Evolutionary conservation across 2,329 filamentous ascomycete species (phyloP).

Genomic region (Arthrobotrys iridis): DNA sequence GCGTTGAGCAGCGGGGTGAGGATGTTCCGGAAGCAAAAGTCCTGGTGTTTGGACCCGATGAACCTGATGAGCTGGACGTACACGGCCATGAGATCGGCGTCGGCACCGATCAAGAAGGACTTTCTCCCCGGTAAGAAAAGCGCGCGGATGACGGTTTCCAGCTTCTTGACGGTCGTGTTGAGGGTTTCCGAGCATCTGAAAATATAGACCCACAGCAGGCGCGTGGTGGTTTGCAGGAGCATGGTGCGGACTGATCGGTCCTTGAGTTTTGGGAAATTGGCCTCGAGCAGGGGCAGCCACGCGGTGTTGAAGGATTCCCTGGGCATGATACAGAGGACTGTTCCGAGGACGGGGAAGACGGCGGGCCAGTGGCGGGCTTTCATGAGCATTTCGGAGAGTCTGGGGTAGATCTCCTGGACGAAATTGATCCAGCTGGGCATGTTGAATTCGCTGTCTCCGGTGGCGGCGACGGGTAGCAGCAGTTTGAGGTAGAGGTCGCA

Average conservation of each 20-base stretch:
- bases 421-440: slow-evolving; percentile 88
- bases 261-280: slow-evolving; percentile 76
- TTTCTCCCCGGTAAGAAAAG: slow-evolving; percentile 83
- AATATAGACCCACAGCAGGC: slow-evolving; percentile 92
- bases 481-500: slow-evolving; percentile 90
- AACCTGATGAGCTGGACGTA: slow-evolving; percentile 93
- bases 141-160: slow-evolving; percentile 88
- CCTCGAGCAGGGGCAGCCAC: slow-evolving; percentile 82
- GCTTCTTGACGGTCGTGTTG: slow-evolving; percentile 75
- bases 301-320: slow-evolving; percentile 83
- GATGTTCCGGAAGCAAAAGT: slow-evolving; percentile 89
- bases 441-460: slow-evolving; percentile 78
- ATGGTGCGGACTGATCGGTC: slow-evolving; percentile 81
- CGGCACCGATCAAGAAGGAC: slow-evolving; percentile 76
- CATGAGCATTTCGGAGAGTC: slow-evolving; percentile 82
- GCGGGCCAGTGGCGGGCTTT: slow-evolving; percentile 93
- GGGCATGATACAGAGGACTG: slow-evolving; percentile 86
- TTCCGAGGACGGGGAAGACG: slow-evolving; percentile 86
- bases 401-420: slow-evolving; percentile 78
- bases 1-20: slow-evolving; percentile 97
- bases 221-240: slow-evolving; percentile 87
- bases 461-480: slow-evolving; percentile 84
- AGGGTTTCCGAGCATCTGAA: slow-evolving; percentile 81
- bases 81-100: slow-evolving; percentile 84
- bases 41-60: slow-evolving; percentile 91